phyloP scores from a whole-genome alignment of 2,329 filamentous ascomycete genomes.

The Chalara sp. region DNA sequence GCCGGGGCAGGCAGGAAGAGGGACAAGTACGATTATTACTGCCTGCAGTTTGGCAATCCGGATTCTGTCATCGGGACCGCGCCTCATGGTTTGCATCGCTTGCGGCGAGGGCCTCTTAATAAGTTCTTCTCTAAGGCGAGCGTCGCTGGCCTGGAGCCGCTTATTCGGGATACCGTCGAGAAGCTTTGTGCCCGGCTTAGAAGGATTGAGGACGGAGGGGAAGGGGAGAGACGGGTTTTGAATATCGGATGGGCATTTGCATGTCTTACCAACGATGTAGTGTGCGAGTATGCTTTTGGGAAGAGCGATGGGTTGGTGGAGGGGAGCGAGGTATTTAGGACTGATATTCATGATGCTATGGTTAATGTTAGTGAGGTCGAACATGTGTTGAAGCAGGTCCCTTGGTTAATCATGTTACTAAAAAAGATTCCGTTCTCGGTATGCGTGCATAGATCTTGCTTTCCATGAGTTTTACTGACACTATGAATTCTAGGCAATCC shows the following conservation, averaged over 20 bases:
- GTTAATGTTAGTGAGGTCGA: constrained; percentile 8
- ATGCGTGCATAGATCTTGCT: not conserved
- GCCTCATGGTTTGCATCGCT: constrained; percentile 13
- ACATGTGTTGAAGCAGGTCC: constrained; percentile 9
- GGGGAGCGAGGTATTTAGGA: constrained; percentile 12
- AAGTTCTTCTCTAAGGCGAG: constrained; percentile 15
- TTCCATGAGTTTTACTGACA: too few species aligned
- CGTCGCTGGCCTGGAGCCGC: constrained; percentile 11
- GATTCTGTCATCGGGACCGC: constrained; percentile 8
- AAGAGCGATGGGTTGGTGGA: constrained; percentile 9
- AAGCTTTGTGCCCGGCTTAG: constrained; percentile 4
- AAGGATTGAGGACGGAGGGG: constrained; percentile 5
- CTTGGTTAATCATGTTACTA: constrained; percentile 10
- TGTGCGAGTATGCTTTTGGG: constrained; percentile 23
- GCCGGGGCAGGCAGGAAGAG: constrained; percentile 12
- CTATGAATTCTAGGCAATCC: too few species aligned
- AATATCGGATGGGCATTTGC: constrained; percentile 8
- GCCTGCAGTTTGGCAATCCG: constrained; percentile 2
- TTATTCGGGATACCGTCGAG: constrained; percentile 13
- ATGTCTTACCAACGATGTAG: constrained; percentile 16
- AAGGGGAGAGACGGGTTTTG: not conserved
- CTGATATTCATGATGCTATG: constrained; percentile 13
- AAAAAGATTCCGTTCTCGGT: constrained; percentile 9
- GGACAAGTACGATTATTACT: constrained; percentile 10
- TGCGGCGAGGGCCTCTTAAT: constrained; percentile 13